A percentile compares a stretch with the other conserved stretches of the same genome.
Evolutionary conservation across 1,284 basidiomycete genomes (phyloP).

Genomic region (Trichosporon inkin): DNA sequence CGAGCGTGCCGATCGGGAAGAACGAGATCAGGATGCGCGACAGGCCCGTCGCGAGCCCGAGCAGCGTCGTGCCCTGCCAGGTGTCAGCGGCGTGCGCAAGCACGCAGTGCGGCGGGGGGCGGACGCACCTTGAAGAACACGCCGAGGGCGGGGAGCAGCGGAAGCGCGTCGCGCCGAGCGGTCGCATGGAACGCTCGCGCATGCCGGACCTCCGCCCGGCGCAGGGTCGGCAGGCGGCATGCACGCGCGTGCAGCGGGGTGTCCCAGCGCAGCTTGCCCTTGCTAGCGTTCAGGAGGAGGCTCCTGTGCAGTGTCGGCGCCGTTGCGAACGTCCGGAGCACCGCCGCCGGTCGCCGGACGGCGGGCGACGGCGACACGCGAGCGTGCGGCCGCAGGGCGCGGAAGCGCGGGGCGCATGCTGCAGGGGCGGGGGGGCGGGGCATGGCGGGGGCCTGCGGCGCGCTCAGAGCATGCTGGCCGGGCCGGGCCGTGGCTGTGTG

Average conservation of each 20-base stretch:
- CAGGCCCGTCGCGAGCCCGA: slow-evolving; percentile 40
- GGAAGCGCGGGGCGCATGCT: not conserved
- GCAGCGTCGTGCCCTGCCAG: slow-evolving; percentile 52
- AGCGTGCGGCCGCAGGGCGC: not conserved
- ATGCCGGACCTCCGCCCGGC: not conserved
- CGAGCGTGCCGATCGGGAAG: slow-evolving; percentile 43
- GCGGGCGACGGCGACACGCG: not conserved
- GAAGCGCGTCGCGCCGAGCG: slow-evolving; percentile 39
- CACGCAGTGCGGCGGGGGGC: not conserved
- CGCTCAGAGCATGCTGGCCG: too few species aligned
- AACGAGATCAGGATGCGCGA: slow-evolving; percentile 48
- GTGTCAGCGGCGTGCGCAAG: not conserved
- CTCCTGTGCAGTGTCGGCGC: not conserved
- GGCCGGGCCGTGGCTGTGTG: too few species aligned
- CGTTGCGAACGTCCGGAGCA: not conserved
- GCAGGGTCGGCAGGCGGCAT: not conserved
- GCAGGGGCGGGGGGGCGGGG: not conserved
- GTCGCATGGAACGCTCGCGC: slow-evolving; percentile 37
- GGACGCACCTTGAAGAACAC: slow-evolving; percentile 45
- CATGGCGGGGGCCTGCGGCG: too few species aligned
- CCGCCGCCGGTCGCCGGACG: not conserved
- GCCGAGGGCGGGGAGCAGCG: slow-evolving; percentile 40
- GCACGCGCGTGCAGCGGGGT: not conserved
- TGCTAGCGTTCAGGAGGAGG: not conserved
- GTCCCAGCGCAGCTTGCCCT: not conserved